Base-by-base conservation (phyloP, 148 eudicot species). In the Arbutus unedo region DNA sequence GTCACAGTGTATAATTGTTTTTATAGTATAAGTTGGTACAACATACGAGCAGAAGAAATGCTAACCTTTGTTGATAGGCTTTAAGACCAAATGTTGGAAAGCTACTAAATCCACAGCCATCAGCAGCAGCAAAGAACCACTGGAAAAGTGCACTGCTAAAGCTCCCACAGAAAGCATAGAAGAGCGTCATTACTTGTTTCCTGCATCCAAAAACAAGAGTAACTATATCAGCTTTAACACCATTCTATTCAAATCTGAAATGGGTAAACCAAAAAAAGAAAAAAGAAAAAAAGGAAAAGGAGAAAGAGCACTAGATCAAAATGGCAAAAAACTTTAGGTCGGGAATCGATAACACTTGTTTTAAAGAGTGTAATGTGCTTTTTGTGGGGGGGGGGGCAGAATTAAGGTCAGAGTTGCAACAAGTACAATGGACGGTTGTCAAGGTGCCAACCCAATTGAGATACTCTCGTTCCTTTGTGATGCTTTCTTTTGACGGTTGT, bases 91-190 rank as follows among this genome's bases (percentile, higher is more conserved):
- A 87, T 21, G 86, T 76, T 5, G 87, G 89, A 53, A 85, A 77
- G 82, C 74, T 83, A 55, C 70, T 23, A 74, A 87, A 87, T 49
- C 89, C 89, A 45, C 89, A 87, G 9, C 77, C 84, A 38, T 87
- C 89, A 72, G 47, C 86, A 85, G 77, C 84, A 70, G 87, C 47
- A 38, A 85, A 85, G 59, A 87, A 83, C 89, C 89, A 87, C 56
- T 87, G 84, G 78, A 85, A 77, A 48, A 55, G 16, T 31, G 77
- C 87, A 2, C 14, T 77, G 0, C 23, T 4, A 47, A 87, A 87
- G 81, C 87, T 87, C 13, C 77, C 77, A 8, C 87, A 55, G 74
- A 81, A 83, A 23, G 75, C 78, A 11, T 84, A 77, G 68, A 83
- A 77, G 18, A 87, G 84, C 4, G 75, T 15, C 11, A 1, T 5